Evolutionary conservation across 2,329 filamentous ascomycete genomes (phyloP).

Genomic region (Dactylellina haptotyla): DNA sequence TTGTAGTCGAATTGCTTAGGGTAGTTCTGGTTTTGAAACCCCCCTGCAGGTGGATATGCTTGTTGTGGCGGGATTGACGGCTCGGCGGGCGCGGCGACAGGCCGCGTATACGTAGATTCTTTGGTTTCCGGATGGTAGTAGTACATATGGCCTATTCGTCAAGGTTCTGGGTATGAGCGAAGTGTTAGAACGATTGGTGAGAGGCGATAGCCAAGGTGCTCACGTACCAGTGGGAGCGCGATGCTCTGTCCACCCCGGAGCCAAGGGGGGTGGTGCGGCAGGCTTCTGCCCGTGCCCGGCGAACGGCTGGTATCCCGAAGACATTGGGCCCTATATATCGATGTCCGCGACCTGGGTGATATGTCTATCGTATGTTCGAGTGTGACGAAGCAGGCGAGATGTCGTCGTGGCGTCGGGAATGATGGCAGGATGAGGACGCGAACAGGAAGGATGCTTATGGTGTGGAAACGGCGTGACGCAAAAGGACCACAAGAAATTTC

Average conservation of each 20-base stretch:
- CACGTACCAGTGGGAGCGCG: constrained; percentile 77
- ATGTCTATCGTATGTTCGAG: background rate
- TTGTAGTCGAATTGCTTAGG: constrained; percentile 56
- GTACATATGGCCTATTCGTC: constrained; percentile 76
- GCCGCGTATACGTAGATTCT: constrained; percentile 85
- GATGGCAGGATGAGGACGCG: constrained; percentile 3
- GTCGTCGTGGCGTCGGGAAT: constrained; percentile 12
- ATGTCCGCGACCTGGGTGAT: background rate
- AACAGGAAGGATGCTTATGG: constrained; percentile 34
- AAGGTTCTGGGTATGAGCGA: constrained; percentile 43
- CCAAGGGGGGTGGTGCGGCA: constrained; percentile 69
- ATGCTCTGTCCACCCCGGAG: constrained; percentile 90
- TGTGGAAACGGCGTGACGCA: constrained; percentile 47
- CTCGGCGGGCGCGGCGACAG: constrained; percentile 63
- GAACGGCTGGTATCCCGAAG: constrained; percentile 52
- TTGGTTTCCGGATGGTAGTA: constrained; percentile 86
- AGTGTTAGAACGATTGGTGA: constrained; percentile 24
- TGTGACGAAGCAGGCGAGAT: constrained; percentile 12
- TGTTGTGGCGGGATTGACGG: constrained; percentile 50
- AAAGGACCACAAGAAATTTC: constrained; percentile 42
- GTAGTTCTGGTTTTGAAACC: constrained; percentile 69
- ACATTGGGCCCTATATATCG: constrained; percentile 4
- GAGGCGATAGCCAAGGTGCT: constrained; percentile 22
- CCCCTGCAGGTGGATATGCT: constrained; percentile 60
- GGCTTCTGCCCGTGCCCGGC: constrained; percentile 57